A percentile compares a stretch with the other conserved stretches of the same genome.
These are phyloP conservation scores for Solanum microdontum DNA, from an alignment of 257 asterid genomes.

Conservation along the genomic window DNA sequence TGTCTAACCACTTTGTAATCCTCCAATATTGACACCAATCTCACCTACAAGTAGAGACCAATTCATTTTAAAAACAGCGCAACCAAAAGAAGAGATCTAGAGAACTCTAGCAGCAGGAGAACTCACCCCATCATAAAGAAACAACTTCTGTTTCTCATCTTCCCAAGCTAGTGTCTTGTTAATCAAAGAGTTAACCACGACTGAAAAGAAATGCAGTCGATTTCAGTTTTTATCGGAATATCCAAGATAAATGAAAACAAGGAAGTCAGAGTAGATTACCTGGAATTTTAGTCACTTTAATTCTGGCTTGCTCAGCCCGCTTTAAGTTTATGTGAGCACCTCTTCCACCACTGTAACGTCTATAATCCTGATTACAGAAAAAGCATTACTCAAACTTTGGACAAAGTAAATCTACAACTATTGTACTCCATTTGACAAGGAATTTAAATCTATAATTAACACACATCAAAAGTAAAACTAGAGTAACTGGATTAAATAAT, in stretches of 20 bases:
- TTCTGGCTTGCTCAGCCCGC: conserved; percentile 91
- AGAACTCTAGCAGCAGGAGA: conserved; percentile 7
- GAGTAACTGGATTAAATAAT: background rate
- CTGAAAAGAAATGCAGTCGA: conserved; percentile 26
- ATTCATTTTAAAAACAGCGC: background rate
- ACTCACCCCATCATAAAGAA: conserved; percentile 89
- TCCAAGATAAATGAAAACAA: background rate
- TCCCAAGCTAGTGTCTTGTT: conserved; percentile 78
- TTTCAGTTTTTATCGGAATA: background rate
- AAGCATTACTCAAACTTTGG: background rate
- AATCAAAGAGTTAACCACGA: conserved; percentile 61
- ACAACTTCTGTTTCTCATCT: conserved; percentile 58
- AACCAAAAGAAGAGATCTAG: background rate
- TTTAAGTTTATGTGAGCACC: conserved; percentile 84
- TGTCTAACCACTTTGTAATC: conserved; percentile 69
- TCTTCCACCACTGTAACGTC: conserved; percentile 85
- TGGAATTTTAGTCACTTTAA: conserved; percentile 68
- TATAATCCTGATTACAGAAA: conserved; percentile 43
- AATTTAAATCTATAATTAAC: background rate
- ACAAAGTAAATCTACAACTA: background rate
- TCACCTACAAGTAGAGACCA: conserved; percentile 36
- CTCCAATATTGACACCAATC: conserved; percentile 72
- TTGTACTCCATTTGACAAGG: background rate
- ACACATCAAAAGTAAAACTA: background rate
- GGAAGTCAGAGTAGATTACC: conserved; percentile 23